These are phyloP conservation scores for Cudoniella acicularis DNA, from an alignment of 495 filamentous ascomycete genomes.

Conservation along the genomic window DNA sequence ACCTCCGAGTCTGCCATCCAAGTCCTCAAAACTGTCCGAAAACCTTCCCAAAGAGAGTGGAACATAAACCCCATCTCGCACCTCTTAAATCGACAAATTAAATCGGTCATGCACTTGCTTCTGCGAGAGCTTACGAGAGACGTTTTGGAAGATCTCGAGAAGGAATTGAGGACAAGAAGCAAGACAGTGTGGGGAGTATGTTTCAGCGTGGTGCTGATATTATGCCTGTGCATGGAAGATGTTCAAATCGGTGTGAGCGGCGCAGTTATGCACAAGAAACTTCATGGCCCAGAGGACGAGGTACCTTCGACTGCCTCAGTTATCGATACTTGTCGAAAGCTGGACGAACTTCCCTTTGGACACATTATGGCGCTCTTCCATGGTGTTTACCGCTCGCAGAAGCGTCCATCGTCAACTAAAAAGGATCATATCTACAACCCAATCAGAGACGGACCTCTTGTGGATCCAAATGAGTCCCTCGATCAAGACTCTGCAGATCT, in stretches of 20 bases:
- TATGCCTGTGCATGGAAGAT: constrained; percentile 11
- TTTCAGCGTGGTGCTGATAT: constrained; percentile 8
- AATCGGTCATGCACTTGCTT: constrained; percentile 5
- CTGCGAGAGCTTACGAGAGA: constrained; percentile 1
- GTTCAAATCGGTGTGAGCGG: constrained; percentile 7
- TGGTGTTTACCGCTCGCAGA: neutral
- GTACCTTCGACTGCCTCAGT: neutral
- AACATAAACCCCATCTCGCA: neutral
- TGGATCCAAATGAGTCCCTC: too few species aligned
- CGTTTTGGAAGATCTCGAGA: constrained; percentile 11
- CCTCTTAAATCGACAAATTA: constrained; percentile 9
- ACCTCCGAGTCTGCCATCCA: neutral
- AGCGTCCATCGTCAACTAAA: neutral
- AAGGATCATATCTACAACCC: neutral
- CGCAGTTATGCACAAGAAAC: constrained; percentile 2
- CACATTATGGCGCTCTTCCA: constrained; percentile 4
- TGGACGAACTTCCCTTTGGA: constrained; percentile 7
- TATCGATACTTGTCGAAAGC: constrained; percentile 6
- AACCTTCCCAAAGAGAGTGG: neutral
- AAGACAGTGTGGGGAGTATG: constrained; percentile 5
- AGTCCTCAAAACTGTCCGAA: neutral
- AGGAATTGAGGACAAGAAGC: constrained; percentile 4
- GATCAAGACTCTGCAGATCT: too few species aligned
- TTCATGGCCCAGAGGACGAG: neutral
- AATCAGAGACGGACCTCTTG: neutral